A percentile compares a stretch with the other conserved stretches of the same genome.
Conservation (phyloP, 352 stramenopile species). For the Pythium sp. region DNA sequence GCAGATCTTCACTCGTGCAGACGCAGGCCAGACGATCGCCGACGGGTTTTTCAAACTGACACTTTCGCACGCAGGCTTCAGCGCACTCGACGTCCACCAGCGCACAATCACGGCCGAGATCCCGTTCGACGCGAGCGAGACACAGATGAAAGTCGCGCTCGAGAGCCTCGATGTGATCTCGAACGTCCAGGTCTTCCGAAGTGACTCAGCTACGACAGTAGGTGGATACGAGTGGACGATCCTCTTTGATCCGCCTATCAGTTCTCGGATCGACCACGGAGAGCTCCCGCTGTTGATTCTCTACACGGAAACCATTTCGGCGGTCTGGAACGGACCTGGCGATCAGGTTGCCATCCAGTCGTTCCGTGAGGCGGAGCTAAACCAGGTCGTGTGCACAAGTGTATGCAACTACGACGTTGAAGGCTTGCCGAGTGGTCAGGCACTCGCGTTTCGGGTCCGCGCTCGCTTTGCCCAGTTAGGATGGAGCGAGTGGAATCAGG, state of each 20-base stretch:
- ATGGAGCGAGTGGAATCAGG: conserved; percentile 57
- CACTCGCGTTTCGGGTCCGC: conserved; percentile 51
- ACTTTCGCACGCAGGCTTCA: conserved; percentile 38
- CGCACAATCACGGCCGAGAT: conserved; percentile 54
- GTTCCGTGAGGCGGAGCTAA: conserved; percentile 25
- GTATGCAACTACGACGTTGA: conserved; percentile 26
- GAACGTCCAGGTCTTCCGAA: conserved; percentile 53
- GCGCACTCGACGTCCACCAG: conserved; percentile 35
- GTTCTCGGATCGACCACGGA: conserved; percentile 19
- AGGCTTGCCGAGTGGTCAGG: conserved; percentile 25
- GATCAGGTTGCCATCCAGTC: conserved; percentile 54
- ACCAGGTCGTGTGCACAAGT: conserved; percentile 22
- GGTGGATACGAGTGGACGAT: conserved; percentile 54
- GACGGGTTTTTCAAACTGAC: conserved; percentile 57
- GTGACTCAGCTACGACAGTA: conserved; percentile 10
- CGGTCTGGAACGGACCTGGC: conserved; percentile 37
- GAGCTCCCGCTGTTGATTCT: conserved; percentile 47
- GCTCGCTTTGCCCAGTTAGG: conserved; percentile 28
- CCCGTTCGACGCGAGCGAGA: conserved; percentile 65
- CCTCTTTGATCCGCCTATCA: conserved; percentile 38
- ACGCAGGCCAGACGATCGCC: conserved; percentile 40
- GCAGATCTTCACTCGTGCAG: conserved; percentile 45
- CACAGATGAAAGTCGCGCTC: conserved; percentile 61
- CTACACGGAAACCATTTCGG: conserved; percentile 51
- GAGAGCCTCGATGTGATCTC: conserved; percentile 68